Base-by-base conservation (phyloP, 2,329 filamentous ascomycete species). In the Aspergillus sp. region DNA sequence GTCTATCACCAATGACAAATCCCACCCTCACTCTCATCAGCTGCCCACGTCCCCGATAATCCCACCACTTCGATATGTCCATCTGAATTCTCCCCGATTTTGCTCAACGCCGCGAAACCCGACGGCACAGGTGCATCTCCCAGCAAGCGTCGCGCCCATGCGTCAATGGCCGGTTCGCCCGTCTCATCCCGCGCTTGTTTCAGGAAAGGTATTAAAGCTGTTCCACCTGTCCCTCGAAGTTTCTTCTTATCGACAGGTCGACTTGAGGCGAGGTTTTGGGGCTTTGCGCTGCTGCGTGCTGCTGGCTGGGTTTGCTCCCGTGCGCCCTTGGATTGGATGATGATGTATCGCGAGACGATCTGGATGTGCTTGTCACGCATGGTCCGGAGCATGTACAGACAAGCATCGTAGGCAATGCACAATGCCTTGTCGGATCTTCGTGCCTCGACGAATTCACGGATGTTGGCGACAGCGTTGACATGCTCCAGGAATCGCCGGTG, bases 141-240 rank as follows among this genome's bases (percentile, higher is more conserved):
- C 19, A 85, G 69, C 38, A 84, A 57, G 20, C 80, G 69, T 45
- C 75, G 70, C 12, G 80, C 81, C 82, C 82, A 84, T 1, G 74
- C 73, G 58, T 84, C 81, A 43, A 97, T 84, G 1, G 90, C 89
- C 1, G 90, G 89, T 67, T 97, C 91, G 13, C 88, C 88, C 0
- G 93, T 98, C 75, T 98, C 93, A 61, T 98, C 90, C 23, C 93
- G 80, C 4, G 93, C 93, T 70, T 98, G 93, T 70, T 97, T 96
- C 52, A 98, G 74, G 70, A 98, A 98, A 0, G 91, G 88, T 48
- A 98, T 96, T 48, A 98, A 74, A 0, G 90, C 88, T 0, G 93
- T 97, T 13, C 93, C 93, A 12, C 93, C 93, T 0, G 93, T 98
- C 2, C 93, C 93, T 41, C 86, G 88, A 23, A 95, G 78, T 44